These are phyloP conservation scores for Exophiala alcalophila DNA, from an alignment of 2,329 filamentous ascomycete species.

Conservation along the genomic window DNA sequence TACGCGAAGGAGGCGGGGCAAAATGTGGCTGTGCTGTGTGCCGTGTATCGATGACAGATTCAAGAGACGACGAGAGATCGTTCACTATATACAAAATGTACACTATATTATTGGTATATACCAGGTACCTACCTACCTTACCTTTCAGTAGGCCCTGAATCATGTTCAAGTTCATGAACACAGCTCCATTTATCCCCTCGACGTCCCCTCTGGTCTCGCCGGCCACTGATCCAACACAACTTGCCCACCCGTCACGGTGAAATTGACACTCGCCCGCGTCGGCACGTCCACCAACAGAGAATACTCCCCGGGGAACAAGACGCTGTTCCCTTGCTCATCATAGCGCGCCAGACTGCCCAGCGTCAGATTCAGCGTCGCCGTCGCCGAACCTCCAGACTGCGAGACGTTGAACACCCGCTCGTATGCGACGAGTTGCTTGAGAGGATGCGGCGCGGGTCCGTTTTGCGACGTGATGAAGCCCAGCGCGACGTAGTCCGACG, in stretches of 20 bases:
- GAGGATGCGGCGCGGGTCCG: slow-evolving; percentile 42
- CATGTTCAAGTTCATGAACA: too few species aligned
- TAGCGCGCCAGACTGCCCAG: slow-evolving; percentile 40
- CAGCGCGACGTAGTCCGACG: slow-evolving; percentile 44
- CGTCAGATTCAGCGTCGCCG: slow-evolving; percentile 37
- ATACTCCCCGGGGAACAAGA: slow-evolving; percentile 45
- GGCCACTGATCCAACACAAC: slow-evolving; percentile 38
- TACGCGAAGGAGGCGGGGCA: too few species aligned
- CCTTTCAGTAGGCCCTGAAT: too few species aligned
- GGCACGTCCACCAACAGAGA: slow-evolving; percentile 43
- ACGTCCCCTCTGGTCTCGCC: slow-evolving; percentile 9
- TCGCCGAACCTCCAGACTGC: slow-evolving; percentile 29
- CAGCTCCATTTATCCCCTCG: not conserved
- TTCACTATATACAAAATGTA: too few species aligned
- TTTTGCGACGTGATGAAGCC: slow-evolving; percentile 39
- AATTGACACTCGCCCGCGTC: slow-evolving; percentile 33
- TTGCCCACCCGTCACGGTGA: slow-evolving; percentile 37
- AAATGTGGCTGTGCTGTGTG: too few species aligned
- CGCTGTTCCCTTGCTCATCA: slow-evolving; percentile 38
- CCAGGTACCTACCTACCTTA: too few species aligned
- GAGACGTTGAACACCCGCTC: slow-evolving; percentile 35
- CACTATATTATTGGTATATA: too few species aligned
- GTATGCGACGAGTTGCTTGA: slow-evolving; percentile 44
- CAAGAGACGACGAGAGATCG: too few species aligned
- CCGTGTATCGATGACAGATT: too few species aligned